Percentiles rank a stretch among this genome's conserved stretches.
These are phyloP conservation scores for Tulasnella sp. DNA, from an alignment of 768 basidiomycete species.

Conservation along the genomic window DNA sequence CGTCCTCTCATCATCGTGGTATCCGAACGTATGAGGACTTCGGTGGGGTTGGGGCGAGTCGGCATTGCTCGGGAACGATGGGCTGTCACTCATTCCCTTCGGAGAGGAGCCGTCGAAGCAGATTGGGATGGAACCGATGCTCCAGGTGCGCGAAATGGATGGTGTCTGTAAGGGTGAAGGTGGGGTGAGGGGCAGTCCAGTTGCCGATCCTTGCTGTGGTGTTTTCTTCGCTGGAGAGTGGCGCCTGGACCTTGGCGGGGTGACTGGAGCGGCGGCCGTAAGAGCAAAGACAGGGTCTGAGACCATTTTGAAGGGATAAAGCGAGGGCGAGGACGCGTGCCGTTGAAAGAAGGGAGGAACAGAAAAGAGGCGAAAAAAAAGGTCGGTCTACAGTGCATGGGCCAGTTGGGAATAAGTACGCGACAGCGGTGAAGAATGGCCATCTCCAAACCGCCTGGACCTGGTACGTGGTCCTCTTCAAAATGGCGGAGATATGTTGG, in stretches of 20 bases:
- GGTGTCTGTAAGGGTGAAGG: not conserved
- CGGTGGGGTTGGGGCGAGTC: not conserved
- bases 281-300: not conserved
- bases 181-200: not conserved
- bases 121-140: slow-evolving; percentile 11
- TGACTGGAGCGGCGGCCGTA: not conserved
- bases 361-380: not conserved
- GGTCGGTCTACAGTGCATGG: not conserved
- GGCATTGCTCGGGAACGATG: not conserved
- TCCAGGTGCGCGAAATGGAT: not conserved
- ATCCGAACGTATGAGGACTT: slow-evolving; percentile 5
- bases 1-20: not conserved
- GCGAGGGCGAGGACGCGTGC: too few relatives aligned
- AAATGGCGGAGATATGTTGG: too few relatives aligned
- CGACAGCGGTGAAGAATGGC: too few relatives aligned
- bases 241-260: not conserved
- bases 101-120: slow-evolving; percentile 7
- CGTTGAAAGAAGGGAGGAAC: not conserved
- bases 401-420: too few relatives aligned
- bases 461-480: too few relatives aligned
- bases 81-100: not conserved
- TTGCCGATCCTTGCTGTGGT: not conserved
- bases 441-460: too few relatives aligned
- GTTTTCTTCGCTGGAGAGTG: not conserved
- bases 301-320: too few relatives aligned